Conservation (phyloP, 2,329 filamentous ascomycete species). For the Domatiomyces catenatus region DNA sequence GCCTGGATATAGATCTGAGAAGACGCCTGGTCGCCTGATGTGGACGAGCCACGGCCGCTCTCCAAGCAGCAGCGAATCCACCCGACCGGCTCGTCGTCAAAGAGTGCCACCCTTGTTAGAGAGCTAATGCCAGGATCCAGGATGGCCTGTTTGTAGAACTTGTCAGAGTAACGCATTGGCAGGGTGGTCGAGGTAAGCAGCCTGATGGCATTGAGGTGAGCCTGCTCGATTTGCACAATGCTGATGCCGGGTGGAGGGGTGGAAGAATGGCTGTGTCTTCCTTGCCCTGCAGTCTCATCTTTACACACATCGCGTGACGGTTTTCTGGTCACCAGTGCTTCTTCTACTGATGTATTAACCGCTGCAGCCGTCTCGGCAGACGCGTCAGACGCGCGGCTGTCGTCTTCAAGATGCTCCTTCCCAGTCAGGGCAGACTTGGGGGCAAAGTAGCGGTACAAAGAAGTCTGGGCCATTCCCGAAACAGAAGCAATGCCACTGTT, state of each 20-base stretch:
- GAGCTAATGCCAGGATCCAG: constrained; percentile 37
- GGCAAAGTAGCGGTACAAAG: background rate
- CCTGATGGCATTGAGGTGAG: constrained; percentile 40
- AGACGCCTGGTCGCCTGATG: constrained; percentile 11
- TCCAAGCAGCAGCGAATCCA: constrained; percentile 35
- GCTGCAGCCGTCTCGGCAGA: background rate
- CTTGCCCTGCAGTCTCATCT: background rate
- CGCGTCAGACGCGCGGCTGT: background rate
- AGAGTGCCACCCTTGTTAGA: constrained; percentile 45
- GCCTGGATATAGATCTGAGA: constrained; percentile 47
- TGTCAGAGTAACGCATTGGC: constrained; percentile 45
- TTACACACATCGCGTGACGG: background rate
- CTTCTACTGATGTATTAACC: background rate
- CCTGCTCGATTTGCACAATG: constrained; percentile 36
- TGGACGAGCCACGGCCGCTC: constrained; percentile 1
- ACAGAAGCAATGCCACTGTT: background rate
- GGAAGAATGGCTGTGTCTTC: background rate
- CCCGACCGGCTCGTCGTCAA: constrained; percentile 32
- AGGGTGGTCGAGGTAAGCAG: constrained; percentile 43
- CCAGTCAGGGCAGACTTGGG: background rate
- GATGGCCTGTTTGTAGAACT: constrained; percentile 46
- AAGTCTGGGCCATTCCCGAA: background rate
- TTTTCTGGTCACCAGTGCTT: background rate
- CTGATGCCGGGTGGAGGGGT: constrained; percentile 18
- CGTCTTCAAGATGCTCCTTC: background rate